Conservation (phyloP, 2,329 filamentous ascomycete genomes). For the Pseudocercospora pini-densiflorae region DNA sequence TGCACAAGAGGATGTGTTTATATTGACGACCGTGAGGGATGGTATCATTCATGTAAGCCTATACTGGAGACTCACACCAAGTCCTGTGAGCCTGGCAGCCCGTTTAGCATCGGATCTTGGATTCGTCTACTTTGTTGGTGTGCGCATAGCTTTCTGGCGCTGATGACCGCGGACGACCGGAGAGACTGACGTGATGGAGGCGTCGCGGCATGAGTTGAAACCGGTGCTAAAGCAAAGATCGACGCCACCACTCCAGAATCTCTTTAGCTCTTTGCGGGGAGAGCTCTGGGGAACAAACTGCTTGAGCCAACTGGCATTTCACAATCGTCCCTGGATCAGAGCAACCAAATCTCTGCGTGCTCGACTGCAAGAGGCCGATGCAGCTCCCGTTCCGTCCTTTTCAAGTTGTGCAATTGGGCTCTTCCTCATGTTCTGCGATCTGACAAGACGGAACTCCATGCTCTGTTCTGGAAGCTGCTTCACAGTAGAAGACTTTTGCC, state of each 20-base stretch:
- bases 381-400: neutral
- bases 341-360: slow-evolving; percentile 7
- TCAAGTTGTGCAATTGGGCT: neutral
- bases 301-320: neutral
- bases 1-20: neutral
- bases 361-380: neutral
- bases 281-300: slow-evolving; percentile 19
- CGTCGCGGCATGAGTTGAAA: neutral
- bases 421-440: neutral
- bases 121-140: neutral
- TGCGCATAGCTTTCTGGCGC: neutral
- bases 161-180: neutral
- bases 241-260: neutral
- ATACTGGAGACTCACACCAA: neutral
- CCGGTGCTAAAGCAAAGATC: neutral
- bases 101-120: neutral
- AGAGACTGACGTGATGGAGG: neutral
- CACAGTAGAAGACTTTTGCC: too few species aligned
- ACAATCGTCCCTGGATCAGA: slow-evolving; percentile 22
- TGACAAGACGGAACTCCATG: too few species aligned
- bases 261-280: slow-evolving; percentile 23
- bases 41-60: neutral
- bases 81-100: neutral
- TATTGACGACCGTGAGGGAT: neutral
- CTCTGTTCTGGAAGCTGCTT: too few species aligned